Percentiles rank a stretch among this genome's conserved stretches.
These are phyloP conservation scores for Sclerotinia sclerotiorum DNA, from an alignment of 2,329 filamentous ascomycete species.

Conservation along the genomic window DNA sequence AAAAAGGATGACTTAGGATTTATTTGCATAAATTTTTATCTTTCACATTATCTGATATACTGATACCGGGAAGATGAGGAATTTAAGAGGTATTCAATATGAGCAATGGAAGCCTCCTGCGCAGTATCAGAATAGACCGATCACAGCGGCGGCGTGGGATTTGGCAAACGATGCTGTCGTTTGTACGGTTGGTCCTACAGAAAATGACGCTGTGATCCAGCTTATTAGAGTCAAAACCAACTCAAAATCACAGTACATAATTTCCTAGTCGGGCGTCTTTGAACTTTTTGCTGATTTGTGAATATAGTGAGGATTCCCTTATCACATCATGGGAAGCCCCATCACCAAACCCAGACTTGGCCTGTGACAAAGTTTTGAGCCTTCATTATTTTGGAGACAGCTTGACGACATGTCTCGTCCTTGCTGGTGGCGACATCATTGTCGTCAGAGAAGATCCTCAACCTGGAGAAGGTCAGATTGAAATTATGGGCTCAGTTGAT, in stretches of 20 bases:
- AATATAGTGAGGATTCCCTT: slow-evolving; percentile 42
- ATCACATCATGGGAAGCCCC: slow-evolving; percentile 88
- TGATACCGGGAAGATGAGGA: slow-evolving; percentile 65
- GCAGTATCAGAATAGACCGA: slow-evolving; percentile 49
- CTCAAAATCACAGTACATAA: slow-evolving; percentile 39
- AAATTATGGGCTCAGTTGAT: slow-evolving; percentile 93
- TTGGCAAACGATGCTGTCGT: slow-evolving; percentile 73
- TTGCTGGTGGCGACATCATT: slow-evolving; percentile 89
- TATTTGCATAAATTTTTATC: slow-evolving; percentile 19
- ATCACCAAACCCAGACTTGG: slow-evolving; percentile 72
- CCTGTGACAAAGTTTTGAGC: slow-evolving; percentile 71
- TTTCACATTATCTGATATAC: slow-evolving; percentile 13
- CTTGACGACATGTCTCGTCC: slow-evolving; percentile 73
- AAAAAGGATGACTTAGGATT: slow-evolving; percentile 17
- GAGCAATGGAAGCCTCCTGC: slow-evolving; percentile 61
- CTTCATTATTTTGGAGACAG: slow-evolving; percentile 86
- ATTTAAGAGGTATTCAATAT: slow-evolving; percentile 76
- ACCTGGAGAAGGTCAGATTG: slow-evolving; percentile 73
- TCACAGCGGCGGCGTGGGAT: slow-evolving; percentile 86
- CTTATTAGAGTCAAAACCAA: slow-evolving; percentile 57
- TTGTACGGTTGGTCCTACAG: slow-evolving; percentile 79
- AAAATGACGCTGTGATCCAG: slow-evolving; percentile 69
- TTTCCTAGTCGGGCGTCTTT: neutral
- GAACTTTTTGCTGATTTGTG: slow-evolving; percentile 36
- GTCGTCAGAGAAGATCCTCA: slow-evolving; percentile 72